These are phyloP conservation scores for Phragmites australis DNA, from an alignment of 176 grass and related monocot species.

Conservation along the genomic window DNA sequence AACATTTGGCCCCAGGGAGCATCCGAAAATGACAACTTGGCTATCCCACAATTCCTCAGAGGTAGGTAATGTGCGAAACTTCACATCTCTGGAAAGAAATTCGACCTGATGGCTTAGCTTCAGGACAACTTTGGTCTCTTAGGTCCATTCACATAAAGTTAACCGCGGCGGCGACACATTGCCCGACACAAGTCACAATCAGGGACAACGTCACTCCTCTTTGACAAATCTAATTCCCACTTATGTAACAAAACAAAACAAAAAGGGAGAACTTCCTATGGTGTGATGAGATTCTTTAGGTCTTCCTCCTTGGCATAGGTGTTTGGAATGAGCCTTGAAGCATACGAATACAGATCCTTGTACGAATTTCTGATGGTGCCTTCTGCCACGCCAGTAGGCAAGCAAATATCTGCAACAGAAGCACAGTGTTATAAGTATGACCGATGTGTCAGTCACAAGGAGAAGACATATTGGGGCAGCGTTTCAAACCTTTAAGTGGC, in stretches of 20 bases:
- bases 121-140: conserved; percentile 31
- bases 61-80: neutral
- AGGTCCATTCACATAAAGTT: conserved; percentile 45
- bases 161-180: conserved; percentile 10
- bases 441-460: neutral
- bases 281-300: conserved; percentile 81
- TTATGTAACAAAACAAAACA: conserved; percentile 30
- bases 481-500: conserved; percentile 72
- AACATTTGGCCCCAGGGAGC: neutral
- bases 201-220: conserved; percentile 10
- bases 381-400: conserved; percentile 89
- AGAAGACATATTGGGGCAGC: neutral
- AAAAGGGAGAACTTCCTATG: conserved; percentile 39
- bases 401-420: conserved; percentile 65
- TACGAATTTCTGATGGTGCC: conserved; percentile 95
- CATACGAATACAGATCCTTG: conserved; percentile 84
- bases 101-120: conserved; percentile 19
- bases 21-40: neutral
- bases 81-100: conserved; percentile 7
- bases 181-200: conserved; percentile 41
- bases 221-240: conserved; percentile 45
- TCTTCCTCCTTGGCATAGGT: conserved; percentile 84
- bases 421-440: neutral
- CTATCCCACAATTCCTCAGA: neutral
- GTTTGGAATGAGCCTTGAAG: conserved; percentile 74